Percentiles rank a stretch among this genome's conserved stretches.
These are phyloP conservation scores for Fusarium hainanense DNA, from an alignment of 2,329 filamentous ascomycete species.

Conservation along the genomic window DNA sequence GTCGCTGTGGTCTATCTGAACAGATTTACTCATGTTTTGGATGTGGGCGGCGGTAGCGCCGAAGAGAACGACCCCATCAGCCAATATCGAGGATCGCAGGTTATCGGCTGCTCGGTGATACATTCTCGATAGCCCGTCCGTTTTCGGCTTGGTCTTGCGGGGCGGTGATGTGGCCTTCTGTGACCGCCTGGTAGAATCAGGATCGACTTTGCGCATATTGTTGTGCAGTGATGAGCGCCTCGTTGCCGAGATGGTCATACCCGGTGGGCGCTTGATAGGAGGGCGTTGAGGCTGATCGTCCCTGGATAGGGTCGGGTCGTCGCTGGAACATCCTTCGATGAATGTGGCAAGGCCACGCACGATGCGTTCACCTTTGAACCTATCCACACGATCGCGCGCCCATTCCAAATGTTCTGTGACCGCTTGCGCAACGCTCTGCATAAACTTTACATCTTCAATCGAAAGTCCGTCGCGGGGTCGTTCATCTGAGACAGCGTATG, in stretches of 20 bases:
- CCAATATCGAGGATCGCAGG: slow-evolving; percentile 46
- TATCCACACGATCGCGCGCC: slow-evolving; percentile 63
- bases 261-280: slow-evolving; percentile 31
- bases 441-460: slow-evolving; percentile 60
- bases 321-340: slow-evolving; percentile 60
- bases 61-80: slow-evolving; percentile 49
- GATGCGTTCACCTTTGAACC: slow-evolving; percentile 64
- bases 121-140: slow-evolving; percentile 42
- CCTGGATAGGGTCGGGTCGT: slow-evolving; percentile 25
- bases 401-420: slow-evolving; percentile 71
- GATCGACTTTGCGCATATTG: slow-evolving; percentile 17
- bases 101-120: slow-evolving; percentile 47
- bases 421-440: slow-evolving; percentile 66
- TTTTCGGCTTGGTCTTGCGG: slow-evolving; percentile 17
- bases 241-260: slow-evolving; percentile 29
- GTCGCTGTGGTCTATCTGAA: slow-evolving; percentile 5
- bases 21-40: slow-evolving; percentile 14
- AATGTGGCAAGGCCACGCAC: slow-evolving; percentile 65
- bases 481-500: slow-evolving; percentile 69
- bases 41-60: slow-evolving; percentile 43
- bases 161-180: background rate
- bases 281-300: slow-evolving; percentile 8
- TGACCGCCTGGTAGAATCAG: background rate
- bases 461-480: slow-evolving; percentile 63
- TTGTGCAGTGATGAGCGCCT: slow-evolving; percentile 25